Base-by-base conservation (phyloP, 2,329 filamentous ascomycete species). In the Aspergillus sp. region DNA sequence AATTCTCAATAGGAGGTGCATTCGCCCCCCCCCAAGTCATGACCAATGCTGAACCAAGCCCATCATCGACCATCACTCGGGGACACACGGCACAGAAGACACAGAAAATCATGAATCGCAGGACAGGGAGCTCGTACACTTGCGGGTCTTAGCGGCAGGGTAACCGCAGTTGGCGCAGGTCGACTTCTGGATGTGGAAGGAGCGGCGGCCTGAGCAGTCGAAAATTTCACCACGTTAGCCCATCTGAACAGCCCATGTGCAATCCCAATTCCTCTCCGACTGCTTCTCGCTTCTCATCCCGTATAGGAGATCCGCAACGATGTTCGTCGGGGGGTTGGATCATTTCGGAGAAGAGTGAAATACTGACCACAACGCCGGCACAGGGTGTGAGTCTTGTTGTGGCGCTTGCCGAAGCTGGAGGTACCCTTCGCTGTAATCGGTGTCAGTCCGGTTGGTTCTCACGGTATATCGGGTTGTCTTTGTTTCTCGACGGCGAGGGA, bases 171-270 rank as follows among this genome's bases (percentile, higher is more conserved):
- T 85, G 69, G 93, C 79, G 84, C 94, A 99, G 75, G 91, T 95
- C 81, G 96, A 88, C 89, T 99, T 99, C 85, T 99, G 94, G 82
- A 97, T 87, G 88, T 99, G 94, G 80, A 96, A 87, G 73, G 94
- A 96, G 76, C 94, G 92, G 77, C 89, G 88, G 81, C 93, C 91
- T 95, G 70, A 57, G 61, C 19, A 53, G 55, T 52, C 56, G 53
- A 56, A 53, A 62, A 52, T 46, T 50, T 44, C 55, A 58, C 66
- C 62, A 73, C 65, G 66, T 72, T 65, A 67, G 67, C 61, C 53
- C 54, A 53, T 53, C 48, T 60, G 45, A 41, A 47, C 22, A 20
- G 32, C 54, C 50, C 53, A 35, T 19, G 8, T 22, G 16, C 40
- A 41, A n/a, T 38, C 35, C 35, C 35, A 42, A 36, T 40, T 60